Evolutionary conservation across 2,329 filamentous ascomycete species (phyloP).

Genomic region (Pseudocercospora vitis): DNA sequence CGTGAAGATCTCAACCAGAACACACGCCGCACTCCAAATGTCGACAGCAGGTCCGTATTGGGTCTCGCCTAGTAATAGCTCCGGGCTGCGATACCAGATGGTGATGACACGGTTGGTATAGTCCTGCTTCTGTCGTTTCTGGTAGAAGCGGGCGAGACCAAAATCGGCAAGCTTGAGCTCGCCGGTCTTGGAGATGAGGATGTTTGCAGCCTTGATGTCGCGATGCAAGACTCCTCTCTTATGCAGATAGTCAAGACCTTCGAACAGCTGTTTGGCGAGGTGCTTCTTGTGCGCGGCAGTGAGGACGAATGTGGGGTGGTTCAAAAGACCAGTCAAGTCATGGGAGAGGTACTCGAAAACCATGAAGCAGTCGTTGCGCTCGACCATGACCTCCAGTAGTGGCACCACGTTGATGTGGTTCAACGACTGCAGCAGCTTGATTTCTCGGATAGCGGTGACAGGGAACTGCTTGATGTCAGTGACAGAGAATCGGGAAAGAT

Average conservation of each 20-base stretch:
- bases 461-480: constrained; percentile 59
- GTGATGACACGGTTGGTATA: constrained; percentile 99
- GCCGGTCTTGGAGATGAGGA: constrained; percentile 85
- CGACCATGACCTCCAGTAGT: constrained; percentile 92
- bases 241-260: constrained; percentile 91
- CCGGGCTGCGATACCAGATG: constrained; percentile 93
- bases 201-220: constrained; percentile 98
- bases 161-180: constrained; percentile 94
- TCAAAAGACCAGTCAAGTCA: constrained; percentile 89
- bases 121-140: constrained; percentile 85
- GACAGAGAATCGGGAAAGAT: background rate
- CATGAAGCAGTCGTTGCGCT: constrained; percentile 99
- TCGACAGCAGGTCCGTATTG: constrained; percentile 87
- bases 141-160: constrained; percentile 92
- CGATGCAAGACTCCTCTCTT: constrained; percentile 90
- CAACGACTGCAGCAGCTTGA: constrained; percentile 85
- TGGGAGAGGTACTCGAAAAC: constrained; percentile 98
- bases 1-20: constrained; percentile 95
- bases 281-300: constrained; percentile 88
- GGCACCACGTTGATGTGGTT: constrained; percentile 80
- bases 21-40: constrained; percentile 96
- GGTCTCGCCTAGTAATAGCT: constrained; percentile 86
- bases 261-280: constrained; percentile 86
- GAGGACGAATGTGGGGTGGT: constrained; percentile 87
- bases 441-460: constrained; percentile 85